Percentiles rank a stretch among this genome's conserved stretches.
These are phyloP conservation scores for Erodium texanum DNA, from an alignment of 441 rosid species.

Conservation along the genomic window DNA sequence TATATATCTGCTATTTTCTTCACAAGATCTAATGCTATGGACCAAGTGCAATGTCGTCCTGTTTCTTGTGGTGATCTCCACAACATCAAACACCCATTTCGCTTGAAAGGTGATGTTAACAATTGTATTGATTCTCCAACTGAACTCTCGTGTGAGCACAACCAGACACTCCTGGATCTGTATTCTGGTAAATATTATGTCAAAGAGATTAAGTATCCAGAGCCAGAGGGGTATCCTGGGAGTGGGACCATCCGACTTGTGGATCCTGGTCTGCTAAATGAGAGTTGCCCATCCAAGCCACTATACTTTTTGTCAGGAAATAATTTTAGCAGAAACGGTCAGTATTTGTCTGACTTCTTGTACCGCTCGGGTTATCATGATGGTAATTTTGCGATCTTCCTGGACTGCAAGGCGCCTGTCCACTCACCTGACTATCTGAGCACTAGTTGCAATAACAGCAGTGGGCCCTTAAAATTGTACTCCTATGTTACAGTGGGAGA, in stretches of 20 bases:
- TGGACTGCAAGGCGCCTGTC: neutral
- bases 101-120: neutral
- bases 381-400: neutral
- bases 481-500: slow-evolving; percentile 4
- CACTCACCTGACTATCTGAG: neutral
- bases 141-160: slow-evolving; percentile 4
- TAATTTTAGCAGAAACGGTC: neutral
- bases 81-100: slow-evolving; percentile 1
- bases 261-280: slow-evolving; percentile 6
- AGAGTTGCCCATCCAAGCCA: slow-evolving; percentile 4
- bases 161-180: neutral
- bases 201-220: neutral
- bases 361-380: neutral
- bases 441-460: slow-evolving; percentile 1
- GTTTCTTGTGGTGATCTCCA: neutral
- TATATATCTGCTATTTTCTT: slow-evolving; percentile 2
- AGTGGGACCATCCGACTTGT: neutral
- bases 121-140: neutral
- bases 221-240: neutral
- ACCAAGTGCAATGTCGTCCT: neutral
- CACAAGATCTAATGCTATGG: neutral
- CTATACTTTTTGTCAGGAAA: neutral
- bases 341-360: neutral
- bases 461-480: neutral
- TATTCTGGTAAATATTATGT: slow-evolving; percentile 1